phyloP scores from a whole-genome alignment of 163 green algal species.

The Chlorella variabilis region DNA sequence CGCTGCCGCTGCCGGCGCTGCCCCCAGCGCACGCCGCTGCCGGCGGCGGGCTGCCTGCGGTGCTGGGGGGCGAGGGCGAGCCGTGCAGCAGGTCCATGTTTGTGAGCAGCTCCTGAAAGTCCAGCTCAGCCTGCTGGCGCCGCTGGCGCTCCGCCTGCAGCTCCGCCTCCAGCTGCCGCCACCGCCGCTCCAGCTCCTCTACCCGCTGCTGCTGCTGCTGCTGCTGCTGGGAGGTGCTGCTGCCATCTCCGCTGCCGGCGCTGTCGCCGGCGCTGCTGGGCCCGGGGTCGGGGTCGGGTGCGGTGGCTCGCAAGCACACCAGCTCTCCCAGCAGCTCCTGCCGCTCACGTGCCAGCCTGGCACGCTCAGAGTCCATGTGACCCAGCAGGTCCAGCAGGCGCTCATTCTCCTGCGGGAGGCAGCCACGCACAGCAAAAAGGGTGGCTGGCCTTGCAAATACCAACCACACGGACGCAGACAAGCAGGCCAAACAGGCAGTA shows the following conservation, averaged over 20 bases:
- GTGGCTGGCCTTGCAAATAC: not conserved
- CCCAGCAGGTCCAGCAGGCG: constrained; percentile 60
- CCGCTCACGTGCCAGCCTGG: not conserved
- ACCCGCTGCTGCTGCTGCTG: not conserved
- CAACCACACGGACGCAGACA: not conserved
- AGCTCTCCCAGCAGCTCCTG: constrained; percentile 2
- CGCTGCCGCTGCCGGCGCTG: not conserved
- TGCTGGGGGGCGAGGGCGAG: not conserved
- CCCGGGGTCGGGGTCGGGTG: too few species aligned
- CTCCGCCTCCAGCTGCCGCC: constrained; percentile 58
- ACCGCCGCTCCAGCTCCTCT: constrained; percentile 17
- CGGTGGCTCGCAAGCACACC: not conserved
- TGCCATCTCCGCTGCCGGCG: not conserved
- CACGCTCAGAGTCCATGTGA: constrained; percentile 43
- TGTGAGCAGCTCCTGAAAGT: constrained; percentile 60
- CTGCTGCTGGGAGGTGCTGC: not conserved
- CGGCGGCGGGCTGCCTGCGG: too few species aligned
- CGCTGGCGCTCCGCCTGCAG: constrained; percentile 29
- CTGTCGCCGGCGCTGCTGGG: not conserved
- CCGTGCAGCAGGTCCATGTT: constrained; percentile 10
- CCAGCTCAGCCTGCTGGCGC: constrained; percentile 64
- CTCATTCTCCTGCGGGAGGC: constrained; percentile 46
- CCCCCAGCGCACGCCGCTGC: not conserved
- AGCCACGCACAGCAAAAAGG: not conserved
- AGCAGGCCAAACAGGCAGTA: not conserved